Evolutionary conservation across 805 yeast genomes (phyloP), one percentile per base, ranked within the genome.

Genomic region (Saccharomycopsis guyanensis): DNA sequence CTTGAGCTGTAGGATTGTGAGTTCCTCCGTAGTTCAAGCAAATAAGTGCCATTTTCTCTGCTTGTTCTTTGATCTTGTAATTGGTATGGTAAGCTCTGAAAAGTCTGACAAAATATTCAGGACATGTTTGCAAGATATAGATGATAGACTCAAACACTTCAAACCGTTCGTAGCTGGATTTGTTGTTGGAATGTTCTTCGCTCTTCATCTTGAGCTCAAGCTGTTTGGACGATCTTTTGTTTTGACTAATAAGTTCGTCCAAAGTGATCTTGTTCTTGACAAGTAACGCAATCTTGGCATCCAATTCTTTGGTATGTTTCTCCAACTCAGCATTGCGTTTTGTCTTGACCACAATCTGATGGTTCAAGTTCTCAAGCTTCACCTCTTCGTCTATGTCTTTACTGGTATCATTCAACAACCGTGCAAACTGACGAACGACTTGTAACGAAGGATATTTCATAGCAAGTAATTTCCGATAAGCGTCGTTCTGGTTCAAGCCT

Each of bases 101-200:
- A 22, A 50, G 31, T 25, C 78, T 65, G 1, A 80, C 70, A 59
- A 89, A 71, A 57, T 93, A 93, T 1, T 63, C 61, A 0, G 95
- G 85, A 56, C 85, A 86, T 0, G 95, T 85, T 60, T 93, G 97
- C 38, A 93, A 62, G 23, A 91, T 64, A 57, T 82, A 93, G 54
- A 93, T 80, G 41, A 91, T 59, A 15, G 85, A 82, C 56, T 84
- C 96, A 61, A 83, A 85, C 1, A 77, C 63, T 50, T 81, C 88
- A 43, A 78, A 67, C 49, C 86, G 69, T 61, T 64, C 25, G 68
- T 58, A 0, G 68, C 41, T 24, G n/a, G 45, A 25, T 13, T 40
- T 40, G 18, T 37, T 5, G 16, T 13, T 25, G 20, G 10, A 27
- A 18, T 37, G 18, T 3, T 10, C 36, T 12, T 37, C 10, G 34